These are phyloP conservation scores for Quercus gilva DNA, from an alignment of 306 rosid genomes.

Conservation along the genomic window DNA sequence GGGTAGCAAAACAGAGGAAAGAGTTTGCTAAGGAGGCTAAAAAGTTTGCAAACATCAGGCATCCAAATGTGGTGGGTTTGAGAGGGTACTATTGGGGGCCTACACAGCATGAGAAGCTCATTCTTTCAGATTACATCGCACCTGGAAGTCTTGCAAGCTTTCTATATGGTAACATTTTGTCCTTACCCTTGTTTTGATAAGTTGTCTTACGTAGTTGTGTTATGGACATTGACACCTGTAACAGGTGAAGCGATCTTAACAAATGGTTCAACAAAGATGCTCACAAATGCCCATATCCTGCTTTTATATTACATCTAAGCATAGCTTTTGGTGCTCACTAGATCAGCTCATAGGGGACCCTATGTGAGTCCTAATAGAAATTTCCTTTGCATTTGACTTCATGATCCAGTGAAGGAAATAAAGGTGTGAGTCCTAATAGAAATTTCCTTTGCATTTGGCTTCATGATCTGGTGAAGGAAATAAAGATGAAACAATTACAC, in stretches of 20 bases:
- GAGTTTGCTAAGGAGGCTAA: slow-evolving; percentile 96
- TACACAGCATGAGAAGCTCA: slow-evolving; percentile 97
- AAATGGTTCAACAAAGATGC: neutral
- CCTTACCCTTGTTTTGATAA: neutral
- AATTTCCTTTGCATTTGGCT: neutral
- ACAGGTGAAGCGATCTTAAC: neutral
- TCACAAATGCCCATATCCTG: neutral
- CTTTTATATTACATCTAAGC: neutral
- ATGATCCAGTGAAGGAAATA: neutral
- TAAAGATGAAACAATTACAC: neutral
- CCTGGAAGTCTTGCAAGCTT: slow-evolving; percentile 94
- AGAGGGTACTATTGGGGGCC: slow-evolving; percentile 99
- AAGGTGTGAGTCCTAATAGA: neutral
- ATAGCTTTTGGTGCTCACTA: neutral
- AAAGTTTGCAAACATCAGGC: slow-evolving; percentile 91
- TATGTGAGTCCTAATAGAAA: neutral
- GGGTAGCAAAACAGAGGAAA: slow-evolving; percentile 95
- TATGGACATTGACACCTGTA: neutral
- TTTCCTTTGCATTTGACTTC: neutral
- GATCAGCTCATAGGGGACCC: neutral
- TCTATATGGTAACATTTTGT: slow-evolving; percentile 73
- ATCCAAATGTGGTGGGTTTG: slow-evolving; percentile 93
- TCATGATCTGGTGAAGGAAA: neutral
- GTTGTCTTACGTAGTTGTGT: neutral
- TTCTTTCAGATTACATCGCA: slow-evolving; percentile 86